Base-by-base conservation (phyloP, 495 filamentous ascomycete genomes). In the Chlorociboria aeruginascens region DNA sequence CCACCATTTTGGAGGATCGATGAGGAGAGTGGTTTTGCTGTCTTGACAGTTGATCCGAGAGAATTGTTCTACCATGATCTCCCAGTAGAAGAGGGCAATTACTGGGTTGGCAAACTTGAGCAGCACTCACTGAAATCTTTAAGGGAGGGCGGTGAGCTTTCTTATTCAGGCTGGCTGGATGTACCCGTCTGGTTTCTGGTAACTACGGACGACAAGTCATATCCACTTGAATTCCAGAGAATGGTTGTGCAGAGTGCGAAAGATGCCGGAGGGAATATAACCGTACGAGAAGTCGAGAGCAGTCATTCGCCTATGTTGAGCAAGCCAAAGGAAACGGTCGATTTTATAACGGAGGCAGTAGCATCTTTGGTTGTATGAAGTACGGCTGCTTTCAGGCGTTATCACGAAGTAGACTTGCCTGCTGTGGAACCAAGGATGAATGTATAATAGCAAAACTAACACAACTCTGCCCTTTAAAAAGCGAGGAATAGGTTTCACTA, bases 31-130 rank as follows among this genome's bases (percentile, higher is more conserved):
- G 62, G 62, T 1, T 60, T 58, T 32, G 63, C 58, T 8, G 54
- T 50, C 2, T 29, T 66, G 9, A n/a, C 49, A 17, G 50, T 41
- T 2, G 48, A 53, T 7, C 44, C 60, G 12, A 33, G 54, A 16
- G 55, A 60, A 30, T 7, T 62, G 6, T 67, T 66, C 51, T 66
- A 62, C 36, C 60, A 65, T 38, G 63, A 67, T 48, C 46, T 67
- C 20, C 52, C 57, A 4, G 49, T 44, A 3, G 58, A 52, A 34
- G 64, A 67, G 49, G 58, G 58, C 1, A 46, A 58, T 12, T 51
- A 49, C 39, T 67, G 63, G 63, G 58, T 58, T 17, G 9, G 42
- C 0, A 50, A 55, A 46, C 50, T 67, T 16, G 32, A 30, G 9
- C 38, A 55, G n/a, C 61, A 66, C 41, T 48, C 51, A 10, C 37